These are phyloP conservation scores for Eruca vesicaria DNA, from an alignment of 441 rosid species.

Conservation along the genomic window DNA sequence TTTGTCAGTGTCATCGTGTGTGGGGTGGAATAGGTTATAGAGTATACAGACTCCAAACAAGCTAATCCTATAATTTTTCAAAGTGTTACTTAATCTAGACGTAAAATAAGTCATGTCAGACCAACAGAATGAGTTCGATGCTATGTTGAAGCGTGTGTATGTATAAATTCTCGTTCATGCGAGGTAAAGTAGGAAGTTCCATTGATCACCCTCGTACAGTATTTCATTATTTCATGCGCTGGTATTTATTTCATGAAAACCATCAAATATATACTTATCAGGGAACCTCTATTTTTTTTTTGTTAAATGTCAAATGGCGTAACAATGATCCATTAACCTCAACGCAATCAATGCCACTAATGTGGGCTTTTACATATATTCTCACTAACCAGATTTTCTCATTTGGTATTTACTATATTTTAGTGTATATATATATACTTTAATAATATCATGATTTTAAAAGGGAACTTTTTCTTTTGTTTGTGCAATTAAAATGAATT, in stretches of 20 bases:
- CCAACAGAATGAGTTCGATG: background rate
- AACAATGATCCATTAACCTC: conserved; percentile 3
- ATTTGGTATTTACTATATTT: background rate
- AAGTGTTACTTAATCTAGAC: background rate
- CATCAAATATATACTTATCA: background rate
- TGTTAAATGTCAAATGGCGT: background rate
- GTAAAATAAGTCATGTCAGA: background rate
- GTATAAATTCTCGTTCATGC: conserved; percentile 25
- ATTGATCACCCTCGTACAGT: background rate
- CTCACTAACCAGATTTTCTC: background rate
- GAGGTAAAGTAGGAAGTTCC: background rate
- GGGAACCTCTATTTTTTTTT: background rate
- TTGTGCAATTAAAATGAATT: background rate
- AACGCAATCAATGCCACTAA: conserved; percentile 28
- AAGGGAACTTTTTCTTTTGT: background rate
- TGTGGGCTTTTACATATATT: conserved; percentile 8
- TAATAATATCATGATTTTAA: background rate
- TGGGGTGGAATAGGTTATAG: background rate
- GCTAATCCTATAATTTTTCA: background rate
- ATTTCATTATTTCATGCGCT: background rate
- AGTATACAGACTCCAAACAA: background rate
- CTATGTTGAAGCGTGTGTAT: conserved; percentile 17
- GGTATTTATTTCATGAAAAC: background rate
- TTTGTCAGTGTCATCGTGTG: background rate
- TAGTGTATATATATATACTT: too few relatives aligned